phyloP scores from a whole-genome alignment of 2,329 filamentous ascomycete genomes.

The Akanthomyces dipterigenus region DNA sequence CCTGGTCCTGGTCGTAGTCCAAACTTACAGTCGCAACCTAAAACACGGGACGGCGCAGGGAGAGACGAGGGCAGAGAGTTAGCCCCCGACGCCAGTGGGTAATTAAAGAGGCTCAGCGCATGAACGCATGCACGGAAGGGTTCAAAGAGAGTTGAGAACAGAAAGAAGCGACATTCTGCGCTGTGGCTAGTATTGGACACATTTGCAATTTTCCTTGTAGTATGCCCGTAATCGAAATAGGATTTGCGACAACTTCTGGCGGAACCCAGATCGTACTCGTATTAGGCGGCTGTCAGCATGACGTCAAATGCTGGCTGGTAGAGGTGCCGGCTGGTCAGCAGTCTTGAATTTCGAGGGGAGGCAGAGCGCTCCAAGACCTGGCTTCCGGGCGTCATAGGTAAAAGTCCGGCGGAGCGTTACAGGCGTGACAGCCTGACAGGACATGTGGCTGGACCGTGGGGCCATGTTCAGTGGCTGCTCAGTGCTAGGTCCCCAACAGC shows the following conservation, averaged over 20 bases:
- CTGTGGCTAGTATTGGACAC: neutral
- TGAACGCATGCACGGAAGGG: neutral
- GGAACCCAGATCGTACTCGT: neutral
- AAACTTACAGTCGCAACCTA: neutral
- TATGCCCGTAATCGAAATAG: neutral
- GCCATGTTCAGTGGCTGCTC: too few species aligned
- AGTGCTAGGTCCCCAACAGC: too few species aligned
- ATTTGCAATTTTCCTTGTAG: neutral
- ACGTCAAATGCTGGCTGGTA: neutral
- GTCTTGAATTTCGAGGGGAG: neutral
- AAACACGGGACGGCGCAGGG: conserved; percentile 3
- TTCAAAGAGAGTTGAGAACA: neutral
- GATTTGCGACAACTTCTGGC: too few species aligned
- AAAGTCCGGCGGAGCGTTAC: neutral
- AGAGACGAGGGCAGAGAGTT: neutral
- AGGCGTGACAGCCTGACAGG: neutral
- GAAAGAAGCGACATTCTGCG: neutral
- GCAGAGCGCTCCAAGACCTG: neutral
- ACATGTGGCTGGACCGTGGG: neutral
- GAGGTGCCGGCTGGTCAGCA: neutral
- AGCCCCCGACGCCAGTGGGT: neutral
- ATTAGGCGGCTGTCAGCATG: neutral
- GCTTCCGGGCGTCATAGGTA: neutral
- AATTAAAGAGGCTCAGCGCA: neutral
- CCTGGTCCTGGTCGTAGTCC: neutral